phyloP scores from a whole-genome alignment of 2,329 filamentous ascomycete species.

The Delphinella strobiligena region DNA sequence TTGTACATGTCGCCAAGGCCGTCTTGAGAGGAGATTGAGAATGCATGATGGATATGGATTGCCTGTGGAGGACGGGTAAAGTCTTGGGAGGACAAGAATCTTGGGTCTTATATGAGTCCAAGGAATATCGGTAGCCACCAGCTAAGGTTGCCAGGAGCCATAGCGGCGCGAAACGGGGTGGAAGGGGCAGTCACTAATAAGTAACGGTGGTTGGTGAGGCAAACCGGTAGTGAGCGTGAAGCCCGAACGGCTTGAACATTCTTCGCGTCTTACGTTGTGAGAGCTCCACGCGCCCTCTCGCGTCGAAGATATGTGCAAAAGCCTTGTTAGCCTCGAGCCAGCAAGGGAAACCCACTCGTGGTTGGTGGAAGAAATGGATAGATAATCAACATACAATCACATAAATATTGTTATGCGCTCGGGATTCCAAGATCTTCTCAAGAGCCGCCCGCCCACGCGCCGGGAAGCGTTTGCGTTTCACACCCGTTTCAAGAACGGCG shows the following conservation, averaged over 20 bases:
- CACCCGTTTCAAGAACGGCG: too few relatives aligned
- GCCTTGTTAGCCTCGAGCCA: too few relatives aligned
- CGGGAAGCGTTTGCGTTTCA: too few relatives aligned
- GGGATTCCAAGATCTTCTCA: too few relatives aligned
- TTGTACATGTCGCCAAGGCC: constrained; percentile 6
- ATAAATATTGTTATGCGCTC: too few relatives aligned
- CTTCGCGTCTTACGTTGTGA: neutral
- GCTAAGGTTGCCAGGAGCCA: neutral
- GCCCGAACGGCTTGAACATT: neutral
- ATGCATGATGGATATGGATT: constrained; percentile 1
- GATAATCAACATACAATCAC: too few relatives aligned
- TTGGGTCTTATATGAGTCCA: neutral
- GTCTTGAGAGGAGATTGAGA: constrained; percentile 1
- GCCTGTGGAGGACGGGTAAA: neutral
- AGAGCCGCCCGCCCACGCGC: too few relatives aligned
- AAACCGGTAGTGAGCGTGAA: neutral
- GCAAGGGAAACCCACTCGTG: too few relatives aligned
- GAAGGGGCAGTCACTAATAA: neutral
- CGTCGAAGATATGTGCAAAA: neutral
- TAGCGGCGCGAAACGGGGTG: neutral
- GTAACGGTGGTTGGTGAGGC: constrained; percentile 1
- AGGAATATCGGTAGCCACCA: neutral
- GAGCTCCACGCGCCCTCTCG: neutral
- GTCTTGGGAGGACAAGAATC: neutral
- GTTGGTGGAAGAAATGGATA: too few relatives aligned